Conservation (phyloP, 2,329 filamentous ascomycete genomes). For the Ophiosphaerella narmari region DNA sequence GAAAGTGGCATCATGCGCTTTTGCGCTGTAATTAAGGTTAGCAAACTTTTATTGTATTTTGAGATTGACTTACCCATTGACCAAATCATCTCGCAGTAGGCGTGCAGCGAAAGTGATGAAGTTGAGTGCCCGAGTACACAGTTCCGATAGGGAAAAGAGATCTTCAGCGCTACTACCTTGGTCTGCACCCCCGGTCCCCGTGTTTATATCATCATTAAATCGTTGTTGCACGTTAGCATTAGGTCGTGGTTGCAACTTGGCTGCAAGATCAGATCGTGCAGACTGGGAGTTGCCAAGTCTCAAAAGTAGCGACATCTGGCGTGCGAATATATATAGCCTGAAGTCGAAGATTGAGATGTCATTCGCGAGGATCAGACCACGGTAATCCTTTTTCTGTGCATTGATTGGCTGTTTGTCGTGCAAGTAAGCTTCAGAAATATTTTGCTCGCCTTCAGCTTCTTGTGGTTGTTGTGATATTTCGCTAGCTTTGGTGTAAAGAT, state of each 20-base stretch:
- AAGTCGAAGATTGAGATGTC: constrained; percentile 98
- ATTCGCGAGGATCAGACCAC: constrained; percentile 89
- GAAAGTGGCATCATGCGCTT: constrained; percentile 27
- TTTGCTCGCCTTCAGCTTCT: constrained; percentile 16
- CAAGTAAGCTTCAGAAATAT: constrained; percentile 19
- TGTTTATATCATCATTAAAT: constrained; percentile 37
- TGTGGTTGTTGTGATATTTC: constrained; percentile 26
- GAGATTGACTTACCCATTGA: constrained; percentile 58
- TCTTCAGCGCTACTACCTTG: constrained; percentile 68
- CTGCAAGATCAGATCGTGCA: constrained; percentile 48
- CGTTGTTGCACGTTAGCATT: constrained; percentile 29
- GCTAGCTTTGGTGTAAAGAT: constrained; percentile 62
- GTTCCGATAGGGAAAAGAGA: constrained; percentile 78
- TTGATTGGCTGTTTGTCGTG: constrained; percentile 45
- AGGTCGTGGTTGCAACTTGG: constrained; percentile 40
- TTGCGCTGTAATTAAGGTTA: constrained; percentile 28
- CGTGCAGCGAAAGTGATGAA: constrained; percentile 83
- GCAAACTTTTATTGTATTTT: background rate
- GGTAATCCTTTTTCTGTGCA: constrained; percentile 71
- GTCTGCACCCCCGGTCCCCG: constrained; percentile 30
- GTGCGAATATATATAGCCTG: constrained; percentile 87
- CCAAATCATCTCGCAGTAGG: constrained; percentile 78
- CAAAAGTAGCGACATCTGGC: constrained; percentile 81
- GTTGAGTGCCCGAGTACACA: constrained; percentile 79
- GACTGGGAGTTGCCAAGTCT: constrained; percentile 72